Conservation (phyloP, 768 basidiomycete genomes). For the Phylloporus rhodoxanthus region DNA sequence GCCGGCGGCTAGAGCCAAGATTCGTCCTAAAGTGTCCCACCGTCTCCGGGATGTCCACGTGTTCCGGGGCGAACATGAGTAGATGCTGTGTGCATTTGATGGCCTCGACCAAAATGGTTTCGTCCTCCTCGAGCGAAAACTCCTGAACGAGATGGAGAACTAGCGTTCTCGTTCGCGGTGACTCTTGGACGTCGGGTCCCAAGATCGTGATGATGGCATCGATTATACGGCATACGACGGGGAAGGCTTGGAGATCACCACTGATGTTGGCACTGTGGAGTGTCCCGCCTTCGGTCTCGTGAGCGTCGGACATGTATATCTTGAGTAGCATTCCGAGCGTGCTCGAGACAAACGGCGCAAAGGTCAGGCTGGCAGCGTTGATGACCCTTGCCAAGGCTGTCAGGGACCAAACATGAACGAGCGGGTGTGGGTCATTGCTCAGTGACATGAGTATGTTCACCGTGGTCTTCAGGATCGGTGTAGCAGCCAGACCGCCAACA, state of each 20-base stretch:
- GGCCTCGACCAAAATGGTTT: constrained; percentile 85
- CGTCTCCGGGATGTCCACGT: constrained; percentile 74
- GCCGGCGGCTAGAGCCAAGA: constrained; percentile 73
- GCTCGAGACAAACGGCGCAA: constrained; percentile 80
- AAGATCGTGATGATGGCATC: constrained; percentile 91
- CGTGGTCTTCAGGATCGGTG: constrained; percentile 90
- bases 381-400: constrained; percentile 82
- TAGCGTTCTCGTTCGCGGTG: constrained; percentile 67
- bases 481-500: constrained; percentile 92
- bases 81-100: constrained; percentile 96
- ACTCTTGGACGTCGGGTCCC: constrained; percentile 94
- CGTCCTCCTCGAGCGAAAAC: constrained; percentile 80
- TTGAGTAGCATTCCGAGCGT: constrained; percentile 89
- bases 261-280: constrained; percentile 77
- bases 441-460: constrained; percentile 94
- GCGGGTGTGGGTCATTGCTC: constrained; percentile 91
- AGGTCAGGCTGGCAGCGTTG: constrained; percentile 86
- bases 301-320: constrained; percentile 82
- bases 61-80: constrained; percentile 89
- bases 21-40: constrained; percentile 74
- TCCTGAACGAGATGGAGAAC: constrained; percentile 82
- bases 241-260: constrained; percentile 88
- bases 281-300: constrained; percentile 89
- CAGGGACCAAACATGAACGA: constrained; percentile 92
- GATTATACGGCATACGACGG: constrained; percentile 84